These are phyloP conservation scores for Lachancea meyersii DNA, from an alignment of 805 yeast species.

Conservation along the genomic window DNA sequence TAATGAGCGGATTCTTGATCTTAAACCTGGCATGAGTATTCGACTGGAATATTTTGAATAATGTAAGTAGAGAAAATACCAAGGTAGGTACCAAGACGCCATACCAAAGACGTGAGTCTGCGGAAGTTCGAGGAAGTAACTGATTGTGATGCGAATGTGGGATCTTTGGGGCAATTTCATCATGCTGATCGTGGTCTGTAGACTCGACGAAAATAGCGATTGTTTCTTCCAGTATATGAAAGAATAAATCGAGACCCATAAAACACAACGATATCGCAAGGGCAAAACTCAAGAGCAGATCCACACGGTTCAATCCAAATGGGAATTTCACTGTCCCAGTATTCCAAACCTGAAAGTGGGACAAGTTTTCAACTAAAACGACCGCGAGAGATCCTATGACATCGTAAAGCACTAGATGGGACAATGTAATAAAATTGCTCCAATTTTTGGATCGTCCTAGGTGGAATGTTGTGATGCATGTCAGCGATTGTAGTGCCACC, in stretches of 20 bases:
- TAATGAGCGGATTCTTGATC: slow-evolving; percentile 31
- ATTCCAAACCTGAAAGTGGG: slow-evolving; percentile 92
- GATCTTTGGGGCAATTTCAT: slow-evolving; percentile 28
- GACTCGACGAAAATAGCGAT: slow-evolving; percentile 37
- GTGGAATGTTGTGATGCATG: slow-evolving; percentile 51
- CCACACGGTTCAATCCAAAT: slow-evolving; percentile 88
- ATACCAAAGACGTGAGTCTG: slow-evolving; percentile 22
- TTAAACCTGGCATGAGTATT: slow-evolving; percentile 27
- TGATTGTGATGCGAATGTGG: slow-evolving; percentile 31
- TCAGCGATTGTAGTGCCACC: slow-evolving; percentile 50
- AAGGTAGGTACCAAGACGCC: slow-evolving; percentile 16
- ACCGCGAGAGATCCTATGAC: slow-evolving; percentile 67
- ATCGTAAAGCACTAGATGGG: slow-evolving; percentile 85
- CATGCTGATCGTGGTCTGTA: slow-evolving; percentile 24
- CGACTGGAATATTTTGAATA: slow-evolving; percentile 24
- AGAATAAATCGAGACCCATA: slow-evolving; percentile 83
- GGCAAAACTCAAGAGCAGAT: slow-evolving; percentile 83
- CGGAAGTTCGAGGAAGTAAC: slow-evolving; percentile 12
- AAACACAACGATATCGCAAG: slow-evolving; percentile 76
- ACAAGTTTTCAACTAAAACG: slow-evolving; percentile 68
- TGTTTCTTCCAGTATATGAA: slow-evolving; percentile 79
- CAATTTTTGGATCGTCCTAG: slow-evolving; percentile 54
- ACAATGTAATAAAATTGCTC: slow-evolving; percentile 62
- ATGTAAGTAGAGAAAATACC: slow-evolving; percentile 19
- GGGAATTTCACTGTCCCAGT: slow-evolving; percentile 77